phyloP scores from a whole-genome alignment of 441 rosid genomes.

The Flueggea neowawraea region DNA sequence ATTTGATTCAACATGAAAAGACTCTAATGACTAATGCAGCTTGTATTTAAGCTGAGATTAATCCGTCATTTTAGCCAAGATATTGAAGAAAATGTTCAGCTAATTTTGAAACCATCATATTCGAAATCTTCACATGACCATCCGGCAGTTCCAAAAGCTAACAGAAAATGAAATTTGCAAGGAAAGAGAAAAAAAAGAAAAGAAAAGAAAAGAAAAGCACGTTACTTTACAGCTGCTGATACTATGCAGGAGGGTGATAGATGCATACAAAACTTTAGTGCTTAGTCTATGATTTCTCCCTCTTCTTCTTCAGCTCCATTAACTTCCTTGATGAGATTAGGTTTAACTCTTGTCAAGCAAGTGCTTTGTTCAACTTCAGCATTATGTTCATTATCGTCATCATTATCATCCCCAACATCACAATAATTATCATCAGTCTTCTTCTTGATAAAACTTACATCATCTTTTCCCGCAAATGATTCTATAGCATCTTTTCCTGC shows the following conservation, averaged over 20 bases:
- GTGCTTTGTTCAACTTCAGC: conserved; percentile 10
- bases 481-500: conserved; percentile 14
- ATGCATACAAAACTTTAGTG: conserved; percentile 3
- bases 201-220: not conserved
- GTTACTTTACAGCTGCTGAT: not conserved
- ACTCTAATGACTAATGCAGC: not conserved
- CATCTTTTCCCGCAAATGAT: conserved; percentile 18
- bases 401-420: not conserved
- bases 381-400: conserved; percentile 7
- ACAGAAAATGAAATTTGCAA: not conserved
- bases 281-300: conserved; percentile 54
- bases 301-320: conserved; percentile 33
- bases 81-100: too few relatives aligned
- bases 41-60: too few relatives aligned
- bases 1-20: too few relatives aligned
- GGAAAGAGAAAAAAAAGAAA: not conserved
- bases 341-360: conserved; percentile 3
- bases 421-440: conserved; percentile 8
- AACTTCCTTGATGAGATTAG: conserved; percentile 3
- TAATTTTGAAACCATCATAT: not conserved
- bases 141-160: not conserved
- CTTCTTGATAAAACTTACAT: conserved; percentile 11
- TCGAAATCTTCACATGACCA: not conserved
- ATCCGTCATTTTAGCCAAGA: too few relatives aligned
- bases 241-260: not conserved